A percentile compares a stretch with the other conserved stretches of the same genome.
phyloP scores from a whole-genome alignment of 306 rosid species.

The Comarum palustre region DNA sequence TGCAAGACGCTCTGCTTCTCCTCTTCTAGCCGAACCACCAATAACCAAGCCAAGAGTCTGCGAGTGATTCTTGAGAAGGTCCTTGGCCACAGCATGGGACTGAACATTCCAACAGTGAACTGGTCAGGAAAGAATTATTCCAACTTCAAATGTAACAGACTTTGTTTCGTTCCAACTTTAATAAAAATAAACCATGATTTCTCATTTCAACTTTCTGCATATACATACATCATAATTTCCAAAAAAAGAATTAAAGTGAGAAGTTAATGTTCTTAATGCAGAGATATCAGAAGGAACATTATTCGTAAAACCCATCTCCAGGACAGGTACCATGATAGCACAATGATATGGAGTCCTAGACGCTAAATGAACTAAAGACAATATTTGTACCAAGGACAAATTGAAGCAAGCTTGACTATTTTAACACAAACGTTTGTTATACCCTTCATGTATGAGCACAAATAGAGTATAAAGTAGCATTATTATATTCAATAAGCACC shows the following conservation, averaged over 20 bases:
- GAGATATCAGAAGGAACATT: not conserved
- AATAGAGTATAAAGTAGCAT: not conserved
- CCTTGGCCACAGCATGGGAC: conserved; percentile 93
- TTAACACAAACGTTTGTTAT: no score
- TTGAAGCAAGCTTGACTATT: not conserved
- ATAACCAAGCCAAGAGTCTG: conserved; percentile 82
- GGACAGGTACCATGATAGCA: not conserved
- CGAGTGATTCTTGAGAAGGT: conserved; percentile 84
- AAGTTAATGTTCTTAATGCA: not conserved
- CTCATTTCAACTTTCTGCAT: not conserved
- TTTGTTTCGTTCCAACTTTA: not conserved
- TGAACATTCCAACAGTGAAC: conserved; percentile 28
- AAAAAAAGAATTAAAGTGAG: not conserved
- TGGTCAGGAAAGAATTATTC: not conserved
- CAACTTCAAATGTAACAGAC: not conserved
- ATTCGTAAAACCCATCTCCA: not conserved
- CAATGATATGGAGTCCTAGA: not conserved
- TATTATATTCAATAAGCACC: conserved; percentile 37
- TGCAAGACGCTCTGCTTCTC: conserved; percentile 79
- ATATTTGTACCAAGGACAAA: not conserved
- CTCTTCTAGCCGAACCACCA: conserved; percentile 81
- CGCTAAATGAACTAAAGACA: not conserved
- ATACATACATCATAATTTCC: not conserved
- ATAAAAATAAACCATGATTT: not conserved
- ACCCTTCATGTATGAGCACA: no score